phyloP scores from a whole-genome alignment of 495 filamentous ascomycete genomes.

The Cercophora scortea region DNA sequence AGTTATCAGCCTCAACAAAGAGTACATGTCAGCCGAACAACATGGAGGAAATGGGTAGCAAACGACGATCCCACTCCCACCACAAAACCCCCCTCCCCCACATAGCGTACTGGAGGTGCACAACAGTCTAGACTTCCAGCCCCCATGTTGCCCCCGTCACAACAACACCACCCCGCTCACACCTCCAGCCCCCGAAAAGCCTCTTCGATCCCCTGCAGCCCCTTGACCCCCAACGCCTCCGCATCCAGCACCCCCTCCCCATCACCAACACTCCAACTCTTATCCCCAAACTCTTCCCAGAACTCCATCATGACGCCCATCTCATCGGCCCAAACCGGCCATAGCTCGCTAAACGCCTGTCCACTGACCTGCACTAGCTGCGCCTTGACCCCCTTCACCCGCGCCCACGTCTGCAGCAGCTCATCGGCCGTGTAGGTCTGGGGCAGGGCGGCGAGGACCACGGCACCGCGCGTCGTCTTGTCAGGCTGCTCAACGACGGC shows the following conservation, averaged over 20 bases:
- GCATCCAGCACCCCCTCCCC: constrained; percentile 5
- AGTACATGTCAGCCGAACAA: no score
- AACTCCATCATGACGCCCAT: constrained; percentile 35
- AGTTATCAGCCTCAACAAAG: no score
- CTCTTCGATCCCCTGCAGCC: constrained; percentile 9
- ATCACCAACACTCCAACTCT: constrained; percentile 23
- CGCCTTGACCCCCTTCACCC: constrained; percentile 18
- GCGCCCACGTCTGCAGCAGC: constrained; percentile 30
- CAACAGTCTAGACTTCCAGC: no score
- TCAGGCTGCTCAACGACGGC: constrained; percentile 31
- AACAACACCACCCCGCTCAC: no score
- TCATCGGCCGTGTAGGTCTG: constrained; percentile 24
- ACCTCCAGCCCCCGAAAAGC: constrained; percentile 6
- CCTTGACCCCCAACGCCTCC: constrained; percentile 10
- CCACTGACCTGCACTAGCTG: constrained; percentile 14
- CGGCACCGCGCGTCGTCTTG: constrained; percentile 22
- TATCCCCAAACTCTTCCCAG: constrained; percentile 22
- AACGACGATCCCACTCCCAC: no score
- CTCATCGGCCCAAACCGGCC: constrained; percentile 28
- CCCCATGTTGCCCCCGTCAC: no score
- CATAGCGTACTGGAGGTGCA: no score
- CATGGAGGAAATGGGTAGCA: no score
- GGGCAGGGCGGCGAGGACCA: constrained; percentile 21
- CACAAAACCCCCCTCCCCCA: no score
- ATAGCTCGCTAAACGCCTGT: constrained; percentile 22